A percentile compares a stretch with the other conserved stretches of the same genome.
These are phyloP conservation scores for Chrysosporium keratinophilum DNA, from an alignment of 2,329 filamentous ascomycete species.

Conservation along the genomic window DNA sequence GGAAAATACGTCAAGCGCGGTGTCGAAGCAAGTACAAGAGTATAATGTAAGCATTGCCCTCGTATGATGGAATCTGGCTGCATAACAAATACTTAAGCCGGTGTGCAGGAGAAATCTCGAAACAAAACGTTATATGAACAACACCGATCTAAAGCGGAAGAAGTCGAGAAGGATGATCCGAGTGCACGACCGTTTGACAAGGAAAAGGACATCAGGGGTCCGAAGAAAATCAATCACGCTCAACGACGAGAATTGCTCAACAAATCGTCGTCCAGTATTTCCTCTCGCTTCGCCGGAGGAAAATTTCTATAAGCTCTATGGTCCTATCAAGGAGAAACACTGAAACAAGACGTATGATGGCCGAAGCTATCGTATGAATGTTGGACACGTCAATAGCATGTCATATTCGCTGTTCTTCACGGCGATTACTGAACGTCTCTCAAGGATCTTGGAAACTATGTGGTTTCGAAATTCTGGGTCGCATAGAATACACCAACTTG, in stretches of 20 bases:
- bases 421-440: too few species aligned
- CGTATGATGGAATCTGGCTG: background rate
- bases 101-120: constrained; percentile 15
- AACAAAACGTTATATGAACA: constrained; percentile 16
- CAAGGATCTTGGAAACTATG: too few species aligned
- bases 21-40: constrained; percentile 15
- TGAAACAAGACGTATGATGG: background rate
- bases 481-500: too few species aligned
- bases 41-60: constrained; percentile 17
- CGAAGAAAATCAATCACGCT: constrained; percentile 58
- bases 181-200: constrained; percentile 79
- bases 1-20: constrained; percentile 1
- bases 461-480: too few species aligned
- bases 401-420: too few species aligned
- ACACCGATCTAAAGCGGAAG: constrained; percentile 11
- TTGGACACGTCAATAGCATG: too few species aligned
- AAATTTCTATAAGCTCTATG: constrained; percentile 39
- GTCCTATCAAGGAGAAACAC: background rate
- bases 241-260: constrained; percentile 70
- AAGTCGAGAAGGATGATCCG: constrained; percentile 64
- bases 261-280: constrained; percentile 64
- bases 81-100: background rate
- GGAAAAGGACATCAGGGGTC: constrained; percentile 84
- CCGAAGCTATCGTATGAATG: too few species aligned
- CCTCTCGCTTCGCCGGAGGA: constrained; percentile 68